Conservation (phyloP, 1,139 yeast genomes). For the Pichia sp. region DNA sequence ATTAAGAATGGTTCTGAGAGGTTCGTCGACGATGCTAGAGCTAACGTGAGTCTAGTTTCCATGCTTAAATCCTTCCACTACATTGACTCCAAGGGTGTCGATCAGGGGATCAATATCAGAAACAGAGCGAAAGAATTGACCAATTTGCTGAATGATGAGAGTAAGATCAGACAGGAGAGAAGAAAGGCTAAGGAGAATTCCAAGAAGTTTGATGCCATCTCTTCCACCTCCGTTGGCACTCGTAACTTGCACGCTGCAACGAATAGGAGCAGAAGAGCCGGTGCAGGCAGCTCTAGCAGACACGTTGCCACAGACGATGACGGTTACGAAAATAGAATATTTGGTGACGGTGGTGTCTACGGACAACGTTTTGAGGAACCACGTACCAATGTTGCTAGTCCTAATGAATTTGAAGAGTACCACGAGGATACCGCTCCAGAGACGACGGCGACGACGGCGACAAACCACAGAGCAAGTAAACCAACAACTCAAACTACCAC, state of each 20-base stretch:
- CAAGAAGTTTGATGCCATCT: constrained; percentile 46
- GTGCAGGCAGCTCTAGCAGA: constrained; percentile 40
- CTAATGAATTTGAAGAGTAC: constrained; percentile 62
- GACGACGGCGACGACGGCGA: neutral
- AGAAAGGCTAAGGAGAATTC: constrained; percentile 82
- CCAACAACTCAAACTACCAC: constrained; percentile 33
- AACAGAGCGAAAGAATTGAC: constrained; percentile 78
- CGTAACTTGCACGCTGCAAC: constrained; percentile 37
- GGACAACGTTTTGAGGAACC: constrained; percentile 58
- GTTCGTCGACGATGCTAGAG: constrained; percentile 89
- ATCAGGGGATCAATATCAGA: constrained; percentile 93
- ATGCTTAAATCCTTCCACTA: constrained; percentile 93
- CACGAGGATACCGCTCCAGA: constrained; percentile 33
- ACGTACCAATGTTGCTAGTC: constrained; percentile 25
- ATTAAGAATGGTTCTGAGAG: constrained; percentile 91
- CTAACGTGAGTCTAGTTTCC: constrained; percentile 73
- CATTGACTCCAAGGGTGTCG: constrained; percentile 89
- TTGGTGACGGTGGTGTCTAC: constrained; percentile 77
- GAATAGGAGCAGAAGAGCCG: constrained; percentile 42
- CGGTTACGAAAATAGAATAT: constrained; percentile 46
- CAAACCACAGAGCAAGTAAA: constrained; percentile 24
- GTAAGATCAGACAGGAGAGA: constrained; percentile 71
- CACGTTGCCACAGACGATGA: constrained; percentile 36
- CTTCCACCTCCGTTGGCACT: constrained; percentile 28
- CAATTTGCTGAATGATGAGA: constrained; percentile 69